Conservation (phyloP, 352 stramenopile species). For the Pythium graminicola region DNA sequence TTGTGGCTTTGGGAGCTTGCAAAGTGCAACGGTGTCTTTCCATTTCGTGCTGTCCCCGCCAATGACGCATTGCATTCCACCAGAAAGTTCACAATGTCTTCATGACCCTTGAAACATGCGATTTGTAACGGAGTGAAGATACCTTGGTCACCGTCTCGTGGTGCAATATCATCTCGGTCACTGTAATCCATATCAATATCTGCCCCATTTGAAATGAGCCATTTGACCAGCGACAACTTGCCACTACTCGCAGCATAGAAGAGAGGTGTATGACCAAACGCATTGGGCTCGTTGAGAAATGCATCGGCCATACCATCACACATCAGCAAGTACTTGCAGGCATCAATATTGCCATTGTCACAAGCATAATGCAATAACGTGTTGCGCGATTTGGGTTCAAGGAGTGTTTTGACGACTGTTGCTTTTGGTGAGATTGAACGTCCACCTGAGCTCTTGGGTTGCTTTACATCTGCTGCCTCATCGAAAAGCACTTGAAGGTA, state of each 20-base stretch:
- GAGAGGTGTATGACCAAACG: slow-evolving; percentile 67
- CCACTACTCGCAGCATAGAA: slow-evolving; percentile 76
- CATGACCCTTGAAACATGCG: slow-evolving; percentile 64
- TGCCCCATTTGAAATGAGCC: slow-evolving; percentile 75
- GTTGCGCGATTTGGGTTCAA: slow-evolving; percentile 65
- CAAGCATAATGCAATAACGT: slow-evolving; percentile 76
- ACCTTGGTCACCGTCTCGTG: slow-evolving; percentile 48
- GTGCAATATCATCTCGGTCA: slow-evolving; percentile 37
- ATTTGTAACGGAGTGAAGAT: slow-evolving; percentile 81
- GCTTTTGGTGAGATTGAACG: slow-evolving; percentile 9
- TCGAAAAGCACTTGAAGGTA: slow-evolving; percentile 52
- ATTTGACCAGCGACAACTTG: slow-evolving; percentile 70
- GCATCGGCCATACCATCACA: slow-evolving; percentile 42
- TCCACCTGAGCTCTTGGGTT: slow-evolving; percentile 1
- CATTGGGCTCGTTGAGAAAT: slow-evolving; percentile 72
- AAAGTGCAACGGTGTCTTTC: slow-evolving; percentile 71
- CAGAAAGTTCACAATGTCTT: slow-evolving; percentile 64
- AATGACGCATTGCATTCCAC: slow-evolving; percentile 80
- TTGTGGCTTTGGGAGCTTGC: slow-evolving; percentile 56
- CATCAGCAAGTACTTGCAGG: slow-evolving; percentile 79
- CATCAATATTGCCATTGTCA: slow-evolving; percentile 76
- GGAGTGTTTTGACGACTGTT: slow-evolving; percentile 29
- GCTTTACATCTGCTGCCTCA: slow-evolving; percentile 16
- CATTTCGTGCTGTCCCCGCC: slow-evolving; percentile 51
- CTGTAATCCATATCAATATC: slow-evolving; percentile 83